These are phyloP conservation scores for Puccinia polysora DNA, from an alignment of 1,284 basidiomycete genomes.

Conservation along the genomic window DNA sequence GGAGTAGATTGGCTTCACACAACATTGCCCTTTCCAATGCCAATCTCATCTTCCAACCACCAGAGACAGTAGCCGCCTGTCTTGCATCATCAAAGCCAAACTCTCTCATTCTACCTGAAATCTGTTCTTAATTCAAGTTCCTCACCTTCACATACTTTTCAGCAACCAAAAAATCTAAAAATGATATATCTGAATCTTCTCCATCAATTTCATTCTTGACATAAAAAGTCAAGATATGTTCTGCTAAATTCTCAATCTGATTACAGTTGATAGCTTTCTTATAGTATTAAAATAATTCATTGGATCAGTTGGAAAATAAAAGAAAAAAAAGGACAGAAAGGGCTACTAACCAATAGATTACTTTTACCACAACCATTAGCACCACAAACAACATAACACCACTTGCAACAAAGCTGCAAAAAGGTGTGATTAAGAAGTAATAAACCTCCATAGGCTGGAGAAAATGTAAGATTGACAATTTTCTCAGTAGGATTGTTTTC, in stretches of 20 bases:
- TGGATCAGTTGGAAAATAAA: not conserved
- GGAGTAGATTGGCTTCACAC: constrained; percentile 86
- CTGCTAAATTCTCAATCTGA: constrained; percentile 52
- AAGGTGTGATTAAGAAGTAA: constrained; percentile 92
- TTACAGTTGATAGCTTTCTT: constrained; percentile 51
- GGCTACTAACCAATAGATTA: constrained; percentile 69
- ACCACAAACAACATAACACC: constrained; percentile 90
- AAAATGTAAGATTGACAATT: constrained; percentile 87
- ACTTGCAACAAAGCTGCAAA: constrained; percentile 81
- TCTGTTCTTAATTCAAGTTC: constrained; percentile 51
- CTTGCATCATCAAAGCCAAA: constrained; percentile 87
- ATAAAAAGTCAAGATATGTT: constrained; percentile 51
- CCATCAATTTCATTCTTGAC: constrained; percentile 54
- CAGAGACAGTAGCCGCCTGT: constrained; percentile 82
- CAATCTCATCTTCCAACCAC: constrained; percentile 93
- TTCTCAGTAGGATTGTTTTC: constrained; percentile 65
- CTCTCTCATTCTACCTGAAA: constrained; percentile 70
- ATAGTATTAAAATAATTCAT: not conserved
- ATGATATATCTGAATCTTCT: constrained; percentile 50
- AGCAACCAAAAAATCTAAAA: constrained; percentile 49
- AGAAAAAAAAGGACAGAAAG: constrained; percentile 5
- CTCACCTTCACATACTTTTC: constrained; percentile 55
- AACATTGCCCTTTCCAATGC: constrained; percentile 87
- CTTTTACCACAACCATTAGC: constrained; percentile 95
- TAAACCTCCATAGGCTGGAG: constrained; percentile 91